A percentile compares a stretch with the other conserved stretches of the same genome.
phyloP scores from a whole-genome alignment of 2,329 filamentous ascomycete species.

The Elsinoe necatrix region DNA sequence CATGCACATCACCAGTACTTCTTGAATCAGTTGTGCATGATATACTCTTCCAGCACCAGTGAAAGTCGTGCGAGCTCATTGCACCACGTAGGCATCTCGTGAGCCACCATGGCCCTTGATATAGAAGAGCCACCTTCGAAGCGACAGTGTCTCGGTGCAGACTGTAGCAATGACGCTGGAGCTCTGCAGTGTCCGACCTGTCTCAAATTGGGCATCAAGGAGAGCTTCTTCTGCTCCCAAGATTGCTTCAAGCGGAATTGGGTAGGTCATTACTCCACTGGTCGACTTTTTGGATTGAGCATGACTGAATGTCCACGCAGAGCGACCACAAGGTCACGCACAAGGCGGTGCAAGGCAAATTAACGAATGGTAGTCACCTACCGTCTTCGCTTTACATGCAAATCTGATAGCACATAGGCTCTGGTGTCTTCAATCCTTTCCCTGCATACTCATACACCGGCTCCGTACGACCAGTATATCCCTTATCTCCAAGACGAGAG shows the following conservation, averaged over 20 bases:
- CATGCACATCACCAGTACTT: background rate
- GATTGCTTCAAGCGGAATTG: constrained; percentile 99
- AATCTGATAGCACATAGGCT: background rate
- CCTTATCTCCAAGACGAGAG: constrained; percentile 58
- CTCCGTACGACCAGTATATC: constrained; percentile 22
- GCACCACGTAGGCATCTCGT: too few relatives aligned
- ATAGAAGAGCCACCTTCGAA: background rate
- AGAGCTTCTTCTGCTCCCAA: constrained; percentile 95
- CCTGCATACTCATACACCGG: constrained; percentile 17
- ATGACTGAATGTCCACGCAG: constrained; percentile 22
- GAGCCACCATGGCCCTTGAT: background rate
- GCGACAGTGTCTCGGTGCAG: constrained; percentile 58
- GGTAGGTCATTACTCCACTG: constrained; percentile 51
- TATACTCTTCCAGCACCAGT: too few relatives aligned
- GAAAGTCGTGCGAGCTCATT: too few relatives aligned
- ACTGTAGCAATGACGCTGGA: constrained; percentile 80
- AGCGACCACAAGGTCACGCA: constrained; percentile 12
- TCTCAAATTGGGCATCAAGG: constrained; percentile 69
- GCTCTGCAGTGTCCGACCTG: constrained; percentile 90
- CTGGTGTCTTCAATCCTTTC: constrained; percentile 15
- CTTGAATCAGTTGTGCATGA: too few relatives aligned
- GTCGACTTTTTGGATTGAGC: background rate
- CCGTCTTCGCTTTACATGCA: background rate
- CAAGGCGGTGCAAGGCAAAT: constrained; percentile 14
- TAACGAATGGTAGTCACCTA: background rate